These are phyloP conservation scores for Malus hybrid DNA, from an alignment of 331 rosid species.

Conservation along the genomic window DNA sequence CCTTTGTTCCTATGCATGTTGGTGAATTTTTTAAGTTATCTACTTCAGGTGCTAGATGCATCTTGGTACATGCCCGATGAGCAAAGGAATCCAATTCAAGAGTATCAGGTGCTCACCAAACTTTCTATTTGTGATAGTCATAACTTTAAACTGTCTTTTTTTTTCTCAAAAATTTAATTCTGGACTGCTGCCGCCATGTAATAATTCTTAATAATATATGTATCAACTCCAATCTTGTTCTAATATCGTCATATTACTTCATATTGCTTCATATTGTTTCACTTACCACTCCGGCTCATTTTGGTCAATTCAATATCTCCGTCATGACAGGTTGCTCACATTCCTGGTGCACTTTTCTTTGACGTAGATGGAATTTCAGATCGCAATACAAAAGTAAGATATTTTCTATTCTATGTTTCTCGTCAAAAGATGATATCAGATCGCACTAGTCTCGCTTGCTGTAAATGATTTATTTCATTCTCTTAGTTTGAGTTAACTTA, in stretches of 20 bases:
- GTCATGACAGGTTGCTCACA: constrained; percentile 80
- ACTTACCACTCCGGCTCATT: neutral
- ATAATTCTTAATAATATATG: constrained; percentile 1
- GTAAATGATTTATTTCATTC: neutral
- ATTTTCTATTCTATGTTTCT: constrained; percentile 15
- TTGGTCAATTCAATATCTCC: constrained; percentile 4
- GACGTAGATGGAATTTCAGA: constrained; percentile 93
- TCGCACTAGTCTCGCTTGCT: neutral
- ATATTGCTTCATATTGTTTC: constrained; percentile 4
- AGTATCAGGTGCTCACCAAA: constrained; percentile 63
- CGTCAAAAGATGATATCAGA: neutral
- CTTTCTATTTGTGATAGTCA: neutral
- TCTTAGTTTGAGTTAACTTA: neutral
- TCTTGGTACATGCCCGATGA: constrained; percentile 99
- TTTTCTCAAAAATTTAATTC: too few species aligned
- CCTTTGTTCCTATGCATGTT: constrained; percentile 1
- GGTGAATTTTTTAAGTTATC: neutral
- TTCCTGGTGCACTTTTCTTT: constrained; percentile 97
- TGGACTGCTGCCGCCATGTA: neutral
- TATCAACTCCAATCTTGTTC: neutral
- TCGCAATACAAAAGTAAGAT: constrained; percentile 60
- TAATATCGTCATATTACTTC: neutral
- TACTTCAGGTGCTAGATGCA: constrained; percentile 79
- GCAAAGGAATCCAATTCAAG: constrained; percentile 93
- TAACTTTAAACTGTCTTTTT: too few species aligned